Evolutionary conservation across 1,284 basidiomycete species (phyloP).

Genomic region (Cryptococcus depauperatus): DNA sequence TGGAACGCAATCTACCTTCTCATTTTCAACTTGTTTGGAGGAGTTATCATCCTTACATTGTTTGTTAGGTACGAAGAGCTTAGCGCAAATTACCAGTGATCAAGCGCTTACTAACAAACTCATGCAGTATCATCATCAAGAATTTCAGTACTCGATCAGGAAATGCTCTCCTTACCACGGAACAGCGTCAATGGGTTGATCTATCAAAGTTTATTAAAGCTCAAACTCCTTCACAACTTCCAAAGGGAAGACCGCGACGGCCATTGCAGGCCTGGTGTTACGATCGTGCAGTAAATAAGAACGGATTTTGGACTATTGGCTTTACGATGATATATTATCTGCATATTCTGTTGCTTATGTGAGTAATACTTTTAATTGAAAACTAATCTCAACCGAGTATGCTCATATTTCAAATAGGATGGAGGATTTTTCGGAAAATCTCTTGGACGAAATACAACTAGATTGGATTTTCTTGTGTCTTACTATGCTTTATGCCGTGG

Average conservation of each 20-base stretch:
- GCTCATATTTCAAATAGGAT: constrained; percentile 63
- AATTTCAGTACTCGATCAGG: constrained; percentile 85
- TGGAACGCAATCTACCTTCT: constrained; percentile 87
- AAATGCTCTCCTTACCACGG: constrained; percentile 68
- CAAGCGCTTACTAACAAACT: background rate
- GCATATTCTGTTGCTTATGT: constrained; percentile 85
- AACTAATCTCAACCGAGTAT: constrained; percentile 9
- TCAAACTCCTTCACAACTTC: constrained; percentile 68
- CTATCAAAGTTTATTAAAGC: constrained; percentile 79
- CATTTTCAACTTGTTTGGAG: constrained; percentile 87
- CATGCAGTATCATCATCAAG: constrained; percentile 73
- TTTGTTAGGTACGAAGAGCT: constrained; percentile 64
- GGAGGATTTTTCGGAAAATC: constrained; percentile 60
- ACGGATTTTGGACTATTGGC: constrained; percentile 83
- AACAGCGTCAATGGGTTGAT: constrained; percentile 95
- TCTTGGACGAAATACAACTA: constrained; percentile 56
- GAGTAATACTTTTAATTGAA: constrained; percentile 32
- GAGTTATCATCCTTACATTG: constrained; percentile 77
- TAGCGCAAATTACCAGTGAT: background rate
- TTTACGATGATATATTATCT: constrained; percentile 76
- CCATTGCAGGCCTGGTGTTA: constrained; percentile 76
- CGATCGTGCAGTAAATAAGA: constrained; percentile 79
- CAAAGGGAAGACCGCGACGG: constrained; percentile 19
- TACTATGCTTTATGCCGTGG: constrained; percentile 66
- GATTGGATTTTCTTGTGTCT: constrained; percentile 72